These are phyloP conservation scores for Spinacia oleracea DNA, from an alignment of 179 eudicot genomes.

Conservation along the genomic window DNA sequence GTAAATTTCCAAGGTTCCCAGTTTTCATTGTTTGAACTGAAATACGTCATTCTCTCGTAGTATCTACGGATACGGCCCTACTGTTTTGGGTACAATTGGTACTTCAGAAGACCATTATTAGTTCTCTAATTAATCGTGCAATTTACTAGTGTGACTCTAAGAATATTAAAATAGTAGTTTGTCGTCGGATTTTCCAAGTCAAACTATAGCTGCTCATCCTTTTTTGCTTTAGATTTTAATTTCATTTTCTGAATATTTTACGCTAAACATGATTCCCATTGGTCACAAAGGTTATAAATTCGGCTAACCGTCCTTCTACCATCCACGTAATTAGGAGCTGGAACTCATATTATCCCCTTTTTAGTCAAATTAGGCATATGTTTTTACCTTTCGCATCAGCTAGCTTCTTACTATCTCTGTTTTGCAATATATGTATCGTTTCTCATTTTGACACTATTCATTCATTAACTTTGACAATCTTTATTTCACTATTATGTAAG, in stretches of 20 bases:
- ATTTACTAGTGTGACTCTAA: neutral
- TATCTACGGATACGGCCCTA: no score
- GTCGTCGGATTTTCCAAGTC: conserved; percentile 21
- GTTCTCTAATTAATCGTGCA: no score
- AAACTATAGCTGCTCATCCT: conserved; percentile 14
- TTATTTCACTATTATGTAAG: no score
- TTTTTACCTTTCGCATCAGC: no score
- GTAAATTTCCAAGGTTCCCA: neutral
- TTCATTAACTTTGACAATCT: no score
- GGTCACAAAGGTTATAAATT: conserved; percentile 1
- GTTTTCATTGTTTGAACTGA: neutral
- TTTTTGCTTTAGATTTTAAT: neutral
- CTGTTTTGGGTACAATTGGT: no score
- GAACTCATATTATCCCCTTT: neutral
- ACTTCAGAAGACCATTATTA: no score
- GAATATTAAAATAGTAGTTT: conserved; percentile 3
- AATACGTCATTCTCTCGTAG: neutral
- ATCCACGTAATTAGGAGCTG: conserved; percentile 25
- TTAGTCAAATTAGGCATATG: neutral
- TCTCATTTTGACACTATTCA: no score
- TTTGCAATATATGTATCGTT: no score
- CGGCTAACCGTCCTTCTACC: conserved; percentile 3
- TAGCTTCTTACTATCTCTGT: no score
- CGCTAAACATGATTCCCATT: conserved; percentile 4
- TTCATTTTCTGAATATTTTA: conserved; percentile 16